These are phyloP conservation scores for Clavispora asparagi DNA, from an alignment of 805 yeast species.

Conservation along the genomic window DNA sequence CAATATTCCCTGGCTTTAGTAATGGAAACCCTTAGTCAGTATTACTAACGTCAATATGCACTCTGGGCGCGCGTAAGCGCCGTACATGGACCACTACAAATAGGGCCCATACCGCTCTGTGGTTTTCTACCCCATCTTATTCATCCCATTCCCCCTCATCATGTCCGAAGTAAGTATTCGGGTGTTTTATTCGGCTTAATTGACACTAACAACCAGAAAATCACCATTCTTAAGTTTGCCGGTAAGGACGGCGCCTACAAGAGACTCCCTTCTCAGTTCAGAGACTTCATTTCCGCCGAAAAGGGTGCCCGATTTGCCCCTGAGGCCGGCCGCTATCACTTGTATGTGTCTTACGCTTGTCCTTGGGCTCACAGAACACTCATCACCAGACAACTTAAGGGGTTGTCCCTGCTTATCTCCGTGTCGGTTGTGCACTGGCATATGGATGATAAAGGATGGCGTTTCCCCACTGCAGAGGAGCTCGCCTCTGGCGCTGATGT, in stretches of 20 bases:
- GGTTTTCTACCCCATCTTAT: too few species aligned
- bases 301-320: conserved; percentile 64
- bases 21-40: not conserved
- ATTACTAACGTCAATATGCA: not conserved
- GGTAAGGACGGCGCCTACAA: conserved; percentile 51
- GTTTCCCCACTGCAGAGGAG: conserved; percentile 54
- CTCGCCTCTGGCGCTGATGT: conserved; percentile 34
- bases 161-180: conserved; percentile 2
- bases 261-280: conserved; percentile 51
- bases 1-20: not conserved
- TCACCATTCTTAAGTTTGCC: conserved; percentile 47
- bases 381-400: conserved; percentile 69
- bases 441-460: conserved; percentile 87
- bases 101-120: not conserved
- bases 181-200: not conserved
- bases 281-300: conserved; percentile 55
- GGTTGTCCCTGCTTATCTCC: conserved; percentile 51
- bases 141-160: too few species aligned
- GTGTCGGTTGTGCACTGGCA: conserved; percentile 87
- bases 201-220: conserved; percentile 14
- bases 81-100: not conserved
- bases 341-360: conserved; percentile 84
- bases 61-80: not conserved
- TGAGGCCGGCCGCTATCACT: conserved; percentile 77
- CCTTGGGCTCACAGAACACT: conserved; percentile 95